A percentile compares a stretch with the other conserved stretches of the same genome.
Conservation (phyloP, 2,329 filamentous ascomycete genomes). For the Fusarium piperis region DNA sequence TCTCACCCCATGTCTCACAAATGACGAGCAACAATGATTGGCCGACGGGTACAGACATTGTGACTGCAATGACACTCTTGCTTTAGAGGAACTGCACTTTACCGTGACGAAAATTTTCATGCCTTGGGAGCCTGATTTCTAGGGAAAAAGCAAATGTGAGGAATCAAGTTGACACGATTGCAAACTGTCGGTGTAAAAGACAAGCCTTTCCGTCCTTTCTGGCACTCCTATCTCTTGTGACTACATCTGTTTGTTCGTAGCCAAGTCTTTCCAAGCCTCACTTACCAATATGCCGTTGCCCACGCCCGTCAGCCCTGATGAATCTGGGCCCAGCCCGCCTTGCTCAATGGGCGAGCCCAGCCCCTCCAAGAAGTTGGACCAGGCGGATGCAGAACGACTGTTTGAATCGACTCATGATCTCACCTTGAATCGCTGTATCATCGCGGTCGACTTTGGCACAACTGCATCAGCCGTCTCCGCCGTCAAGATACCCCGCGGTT, state of each 20-base stretch:
- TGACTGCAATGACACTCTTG: not conserved
- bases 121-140: not conserved
- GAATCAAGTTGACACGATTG: not conserved
- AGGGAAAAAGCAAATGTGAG: not conserved
- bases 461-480: not conserved
- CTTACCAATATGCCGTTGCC: not conserved
- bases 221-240: not conserved
- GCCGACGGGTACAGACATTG: not conserved
- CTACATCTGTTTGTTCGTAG: not conserved
- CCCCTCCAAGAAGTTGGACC: not conserved
- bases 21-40: not conserved
- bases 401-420: not conserved
- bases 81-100: not conserved
- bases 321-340: not conserved
- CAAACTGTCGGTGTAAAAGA: not conserved
- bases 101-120: not conserved
- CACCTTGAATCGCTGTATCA: not conserved
- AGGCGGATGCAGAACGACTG: not conserved
- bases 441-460: constrained; percentile 7
- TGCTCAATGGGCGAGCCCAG: not conserved
- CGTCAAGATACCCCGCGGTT: not conserved
- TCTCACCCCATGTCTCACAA: not conserved
- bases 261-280: not conserved
- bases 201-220: not conserved
- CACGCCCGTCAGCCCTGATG: not conserved